These are phyloP conservation scores for Oryza meyeriana DNA, from an alignment of 176 grass and related monocot species.

Conservation along the genomic window DNA sequence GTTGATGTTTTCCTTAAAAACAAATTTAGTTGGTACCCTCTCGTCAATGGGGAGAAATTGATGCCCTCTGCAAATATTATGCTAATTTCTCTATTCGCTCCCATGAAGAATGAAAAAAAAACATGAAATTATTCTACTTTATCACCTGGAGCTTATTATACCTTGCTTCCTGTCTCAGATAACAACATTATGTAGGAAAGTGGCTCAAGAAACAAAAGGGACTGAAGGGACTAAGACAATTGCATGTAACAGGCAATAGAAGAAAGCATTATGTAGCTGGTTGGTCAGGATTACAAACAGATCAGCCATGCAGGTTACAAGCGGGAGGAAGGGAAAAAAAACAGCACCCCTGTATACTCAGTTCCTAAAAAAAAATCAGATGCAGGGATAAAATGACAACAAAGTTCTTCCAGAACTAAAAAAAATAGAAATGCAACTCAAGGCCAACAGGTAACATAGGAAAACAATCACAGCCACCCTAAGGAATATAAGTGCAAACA, in stretches of 20 bases:
- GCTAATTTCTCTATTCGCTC: background rate
- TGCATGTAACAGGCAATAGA: background rate
- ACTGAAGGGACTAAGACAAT: background rate
- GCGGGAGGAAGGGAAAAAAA: background rate
- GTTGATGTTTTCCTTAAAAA: too few species aligned
- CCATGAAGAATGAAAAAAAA: background rate
- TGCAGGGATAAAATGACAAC: background rate
- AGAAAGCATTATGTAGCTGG: background rate
- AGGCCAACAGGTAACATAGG: conserved; percentile 1
- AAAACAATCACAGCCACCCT: background rate
- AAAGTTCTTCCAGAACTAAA: conserved; percentile 8
- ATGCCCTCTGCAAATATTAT: background rate
- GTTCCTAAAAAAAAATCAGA: conserved; percentile 33
- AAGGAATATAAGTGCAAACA: background rate
- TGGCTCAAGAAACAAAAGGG: background rate
- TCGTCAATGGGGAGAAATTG: background rate
- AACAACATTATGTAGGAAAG: background rate
- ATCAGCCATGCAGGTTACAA: background rate
- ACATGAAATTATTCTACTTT: background rate
- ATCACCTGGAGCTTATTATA: background rate
- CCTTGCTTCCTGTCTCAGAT: background rate
- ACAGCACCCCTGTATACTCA: conserved; percentile 25
- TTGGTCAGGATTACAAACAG: background rate
- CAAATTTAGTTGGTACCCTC: too few species aligned
- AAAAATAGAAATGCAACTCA: conserved; percentile 5